Base-by-base conservation (phyloP, 1,284 basidiomycete genomes). In the Cystobasidium slooffiae region DNA sequence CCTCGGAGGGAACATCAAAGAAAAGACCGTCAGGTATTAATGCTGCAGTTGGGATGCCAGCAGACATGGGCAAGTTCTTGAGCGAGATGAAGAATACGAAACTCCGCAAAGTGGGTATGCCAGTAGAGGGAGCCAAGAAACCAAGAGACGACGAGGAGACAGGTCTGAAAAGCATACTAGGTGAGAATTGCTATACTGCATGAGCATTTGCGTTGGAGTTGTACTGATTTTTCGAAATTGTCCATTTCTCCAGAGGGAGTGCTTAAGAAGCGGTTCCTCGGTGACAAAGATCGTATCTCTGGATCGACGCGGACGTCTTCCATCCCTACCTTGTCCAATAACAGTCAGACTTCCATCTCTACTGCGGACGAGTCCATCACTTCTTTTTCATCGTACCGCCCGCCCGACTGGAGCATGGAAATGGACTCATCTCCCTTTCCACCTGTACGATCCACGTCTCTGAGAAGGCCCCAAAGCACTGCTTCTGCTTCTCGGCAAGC, bases 31-130 rank as follows among this genome's bases (percentile, higher is more conserved):
- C 68, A 0, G 20, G 31, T 4, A 39, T 24, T 22, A 68, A 24
- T 20, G 66, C 44, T 1, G 43, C 46, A 14, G 56, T 69, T 2
- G 68, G 55, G 22, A 69, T 69, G 68, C 68, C 68, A 9, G 69
- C 58, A 41, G 69, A 72, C 39, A 72, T 72, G 69, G 69, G 69
- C 49, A 72, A 72, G 41, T 72, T 72, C 51, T 24, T 72, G 47
- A 64, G 41, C 47, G 69, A 72, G 39, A 72, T 72, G 69, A 51
- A 55, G 58, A 63, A 53, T 46, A 51, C 69, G 24, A 72, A 64
- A 49, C 69, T 72, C 10, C 51, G 47, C 47, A 72, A 72, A 39
- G 69, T 72, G 7, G 69, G 69, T 31, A 16, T 72, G 49, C 69
- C 69, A 24, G 18, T 46, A 10, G 69, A 72, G 24, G 69, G 69